Conservation (phyloP, 2,329 filamentous ascomycete species). For the Colletotrichum acutatum region DNA sequence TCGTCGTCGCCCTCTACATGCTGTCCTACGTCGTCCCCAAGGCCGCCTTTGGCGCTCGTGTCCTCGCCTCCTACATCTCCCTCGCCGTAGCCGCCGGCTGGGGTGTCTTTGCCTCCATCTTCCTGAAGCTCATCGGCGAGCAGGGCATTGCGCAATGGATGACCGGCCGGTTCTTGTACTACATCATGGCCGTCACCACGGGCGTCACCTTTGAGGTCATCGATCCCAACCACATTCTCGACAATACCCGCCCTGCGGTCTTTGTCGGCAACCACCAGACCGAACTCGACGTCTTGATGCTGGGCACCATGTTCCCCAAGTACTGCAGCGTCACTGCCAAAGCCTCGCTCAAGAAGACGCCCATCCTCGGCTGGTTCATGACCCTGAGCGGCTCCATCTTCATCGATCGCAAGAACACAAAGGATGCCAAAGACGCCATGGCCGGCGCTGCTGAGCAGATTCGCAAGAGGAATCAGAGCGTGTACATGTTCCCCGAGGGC, state of each 20-base stretch:
- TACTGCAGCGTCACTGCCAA: slow-evolving; percentile 96
- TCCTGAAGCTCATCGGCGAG: slow-evolving; percentile 77
- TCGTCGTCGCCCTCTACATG: slow-evolving; percentile 69
- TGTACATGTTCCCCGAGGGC: slow-evolving; percentile 92
- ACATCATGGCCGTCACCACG: slow-evolving; percentile 77
- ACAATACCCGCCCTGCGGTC: slow-evolving; percentile 80
- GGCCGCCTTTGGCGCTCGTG: slow-evolving; percentile 76
- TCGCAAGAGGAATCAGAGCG: slow-evolving; percentile 75
- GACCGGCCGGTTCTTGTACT: slow-evolving; percentile 82
- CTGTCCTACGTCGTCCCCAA: slow-evolving; percentile 68
- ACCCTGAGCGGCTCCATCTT: slow-evolving; percentile 88
- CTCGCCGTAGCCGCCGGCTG: slow-evolving; percentile 73
- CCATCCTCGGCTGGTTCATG: slow-evolving; percentile 97
- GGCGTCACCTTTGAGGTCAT: slow-evolving; percentile 83
- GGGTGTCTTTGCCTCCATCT: slow-evolving; percentile 79
- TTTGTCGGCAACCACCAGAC: slow-evolving; percentile 97
- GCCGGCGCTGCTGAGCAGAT: slow-evolving; percentile 85
- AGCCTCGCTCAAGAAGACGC: slow-evolving; percentile 73
- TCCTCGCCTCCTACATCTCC: slow-evolving; percentile 72
- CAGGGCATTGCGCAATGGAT: slow-evolving; percentile 88
- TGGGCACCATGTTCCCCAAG: slow-evolving; percentile 88
- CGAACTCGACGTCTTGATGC: slow-evolving; percentile 92
- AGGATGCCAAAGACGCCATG: slow-evolving; percentile 87
- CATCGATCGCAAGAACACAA: slow-evolving; percentile 89
- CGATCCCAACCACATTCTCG: slow-evolving; percentile 72